Evolutionary conservation across 2,329 filamentous ascomycete species (phyloP).

Genomic region (Anthostomella pinea): DNA sequence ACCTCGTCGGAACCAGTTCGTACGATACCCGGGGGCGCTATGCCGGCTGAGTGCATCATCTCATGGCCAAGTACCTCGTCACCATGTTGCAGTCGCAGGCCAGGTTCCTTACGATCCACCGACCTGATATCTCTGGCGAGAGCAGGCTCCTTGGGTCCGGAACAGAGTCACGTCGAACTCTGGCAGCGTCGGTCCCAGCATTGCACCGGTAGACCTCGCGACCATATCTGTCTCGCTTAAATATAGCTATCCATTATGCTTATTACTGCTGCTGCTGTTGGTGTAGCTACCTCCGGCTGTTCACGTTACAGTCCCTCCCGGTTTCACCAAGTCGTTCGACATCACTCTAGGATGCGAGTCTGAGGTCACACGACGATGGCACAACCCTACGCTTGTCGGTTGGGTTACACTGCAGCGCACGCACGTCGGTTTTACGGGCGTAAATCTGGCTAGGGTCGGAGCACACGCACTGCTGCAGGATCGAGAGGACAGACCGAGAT

Average conservation of each 20-base stretch:
- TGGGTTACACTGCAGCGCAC: conserved; percentile 22
- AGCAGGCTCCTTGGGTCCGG: too few species aligned
- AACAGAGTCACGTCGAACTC: too few species aligned
- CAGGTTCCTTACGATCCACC: too few species aligned
- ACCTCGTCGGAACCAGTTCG: conserved; percentile 14
- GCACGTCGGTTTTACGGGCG: conserved; percentile 29
- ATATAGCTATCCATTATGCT: too few species aligned
- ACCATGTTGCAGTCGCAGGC: too few species aligned
- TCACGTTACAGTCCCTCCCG: neutral
- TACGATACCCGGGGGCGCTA: conserved; percentile 10
- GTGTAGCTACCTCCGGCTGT: neutral
- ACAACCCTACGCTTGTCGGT: conserved; percentile 17
- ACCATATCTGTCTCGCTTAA: too few species aligned
- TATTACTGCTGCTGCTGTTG: too few species aligned
- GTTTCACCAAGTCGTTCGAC: conserved; percentile 6
- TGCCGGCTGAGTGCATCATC: conserved; percentile 19
- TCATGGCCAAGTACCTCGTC: conserved; percentile 15
- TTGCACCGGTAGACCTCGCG: too few species aligned
- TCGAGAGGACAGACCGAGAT: conserved; percentile 34
- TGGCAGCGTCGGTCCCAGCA: too few species aligned
- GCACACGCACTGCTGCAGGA: conserved; percentile 34
- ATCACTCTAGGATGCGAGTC: conserved; percentile 1
- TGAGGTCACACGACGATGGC: conserved; percentile 9
- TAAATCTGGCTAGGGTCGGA: conserved; percentile 27
- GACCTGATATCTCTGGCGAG: too few species aligned